phyloP scores from a whole-genome alignment of 805 yeast species.

The Hanseniaspora thailandica region DNA sequence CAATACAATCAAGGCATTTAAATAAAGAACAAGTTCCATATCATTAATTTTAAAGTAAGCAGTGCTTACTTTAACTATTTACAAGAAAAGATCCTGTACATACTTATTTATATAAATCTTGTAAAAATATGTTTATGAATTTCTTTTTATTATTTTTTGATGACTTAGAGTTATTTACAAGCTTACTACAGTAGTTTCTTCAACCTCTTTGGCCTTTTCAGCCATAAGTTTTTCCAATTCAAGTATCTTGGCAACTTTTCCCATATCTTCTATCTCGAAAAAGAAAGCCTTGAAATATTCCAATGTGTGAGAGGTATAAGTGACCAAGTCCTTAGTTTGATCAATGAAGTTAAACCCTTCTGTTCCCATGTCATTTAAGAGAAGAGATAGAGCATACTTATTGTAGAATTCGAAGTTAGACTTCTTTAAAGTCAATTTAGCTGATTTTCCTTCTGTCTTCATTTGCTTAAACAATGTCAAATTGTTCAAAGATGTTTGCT shows the following conservation, averaged over 20 bases:
- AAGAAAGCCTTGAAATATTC: background rate
- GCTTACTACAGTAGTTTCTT: too few relatives aligned
- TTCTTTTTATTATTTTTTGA: too few relatives aligned
- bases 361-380: background rate
- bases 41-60: too few relatives aligned
- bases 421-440: background rate
- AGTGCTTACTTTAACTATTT: background rate
- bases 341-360: constrained; percentile 4
- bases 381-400: background rate
- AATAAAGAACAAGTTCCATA: too few relatives aligned
- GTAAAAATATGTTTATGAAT: background rate
- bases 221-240: background rate
- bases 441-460: background rate
- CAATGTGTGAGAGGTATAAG: background rate
- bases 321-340: background rate
- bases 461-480: background rate
- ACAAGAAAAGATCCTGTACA: background rate
- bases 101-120: background rate
- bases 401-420: background rate
- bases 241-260: background rate
- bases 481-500: background rate
- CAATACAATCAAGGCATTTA: too few relatives aligned
- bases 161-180: too few relatives aligned
- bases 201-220: background rate
- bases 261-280: background rate